Conservation (phyloP, 176 grass and related monocot genomes). For the Bromus sterilis region DNA sequence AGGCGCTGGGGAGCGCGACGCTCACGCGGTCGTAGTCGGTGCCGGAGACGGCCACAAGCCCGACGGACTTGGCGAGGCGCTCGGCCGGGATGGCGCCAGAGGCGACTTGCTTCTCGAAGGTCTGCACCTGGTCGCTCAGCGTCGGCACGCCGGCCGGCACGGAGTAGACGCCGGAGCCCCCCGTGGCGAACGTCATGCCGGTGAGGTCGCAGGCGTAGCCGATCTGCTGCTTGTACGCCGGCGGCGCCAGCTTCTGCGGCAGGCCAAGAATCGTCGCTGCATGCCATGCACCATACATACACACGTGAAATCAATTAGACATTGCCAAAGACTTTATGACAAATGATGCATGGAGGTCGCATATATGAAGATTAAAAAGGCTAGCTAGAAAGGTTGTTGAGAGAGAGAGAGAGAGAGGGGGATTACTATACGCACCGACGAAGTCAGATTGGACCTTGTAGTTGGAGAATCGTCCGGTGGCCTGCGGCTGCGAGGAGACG, state of each 20-base stretch:
- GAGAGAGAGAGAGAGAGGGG: background rate
- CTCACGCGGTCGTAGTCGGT: background rate
- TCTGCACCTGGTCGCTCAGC: background rate
- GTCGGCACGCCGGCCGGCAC: background rate
- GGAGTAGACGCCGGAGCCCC: background rate
- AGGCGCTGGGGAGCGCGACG: background rate
- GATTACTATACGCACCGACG: background rate
- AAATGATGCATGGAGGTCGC: background rate
- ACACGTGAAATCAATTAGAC: background rate
- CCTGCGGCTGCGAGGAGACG: background rate
- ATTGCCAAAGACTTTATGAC: background rate
- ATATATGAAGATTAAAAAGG: background rate
- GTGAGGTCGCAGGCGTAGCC: background rate
- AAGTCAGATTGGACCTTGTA: background rate
- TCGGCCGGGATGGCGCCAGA: accelerated
- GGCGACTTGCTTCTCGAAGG: background rate
- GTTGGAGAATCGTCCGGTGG: background rate
- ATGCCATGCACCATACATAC: background rate
- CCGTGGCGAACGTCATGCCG: background rate
- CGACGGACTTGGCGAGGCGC: background rate
- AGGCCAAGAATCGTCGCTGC: background rate
- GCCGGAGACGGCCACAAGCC: background rate
- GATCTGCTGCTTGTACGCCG: background rate
- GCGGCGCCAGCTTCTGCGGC: background rate
- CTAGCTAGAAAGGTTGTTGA: background rate